Evolutionary conservation across 139 green algal species (phyloP).

Genomic region (Chlamydomonas asymmetrica): DNA sequence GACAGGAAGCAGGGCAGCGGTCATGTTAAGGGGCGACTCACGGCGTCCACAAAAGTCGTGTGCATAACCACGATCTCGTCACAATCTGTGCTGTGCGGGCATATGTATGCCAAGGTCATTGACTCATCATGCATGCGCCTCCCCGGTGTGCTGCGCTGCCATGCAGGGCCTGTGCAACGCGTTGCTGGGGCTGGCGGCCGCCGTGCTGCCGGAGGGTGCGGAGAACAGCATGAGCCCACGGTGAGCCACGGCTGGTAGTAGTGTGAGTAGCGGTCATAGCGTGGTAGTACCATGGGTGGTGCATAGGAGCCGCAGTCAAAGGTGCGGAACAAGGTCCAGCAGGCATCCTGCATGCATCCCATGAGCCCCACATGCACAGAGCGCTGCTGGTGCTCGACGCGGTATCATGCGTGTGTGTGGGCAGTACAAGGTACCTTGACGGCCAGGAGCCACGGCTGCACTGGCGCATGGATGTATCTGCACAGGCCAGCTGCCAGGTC

Average conservation of each 20-base stretch:
- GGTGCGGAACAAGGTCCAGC: neutral
- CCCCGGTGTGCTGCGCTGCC: too few species aligned
- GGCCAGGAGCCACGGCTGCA: neutral
- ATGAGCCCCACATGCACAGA: neutral
- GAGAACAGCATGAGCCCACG: constrained; percentile 17
- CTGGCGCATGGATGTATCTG: neutral
- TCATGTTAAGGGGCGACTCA: too few species aligned
- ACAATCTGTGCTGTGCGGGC: too few species aligned
- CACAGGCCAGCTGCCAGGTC: neutral
- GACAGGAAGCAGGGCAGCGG: too few species aligned
- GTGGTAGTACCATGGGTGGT: too few species aligned
- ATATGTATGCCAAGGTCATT: too few species aligned
- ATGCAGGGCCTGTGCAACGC: constrained; percentile 32
- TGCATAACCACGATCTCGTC: too few species aligned
- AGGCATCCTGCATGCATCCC: neutral
- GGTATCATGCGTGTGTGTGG: neutral
- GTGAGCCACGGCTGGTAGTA: constrained; percentile 1
- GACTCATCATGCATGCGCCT: too few species aligned
- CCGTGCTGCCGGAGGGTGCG: constrained; percentile 19
- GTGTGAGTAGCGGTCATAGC: too few species aligned
- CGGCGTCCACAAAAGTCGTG: too few species aligned
- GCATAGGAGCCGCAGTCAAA: too few species aligned
- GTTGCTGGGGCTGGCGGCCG: constrained; percentile 27
- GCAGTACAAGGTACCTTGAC: too few species aligned
- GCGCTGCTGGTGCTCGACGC: neutral